Evolutionary conservation across 2,329 filamentous ascomycete species (phyloP), one percentile per base, ranked within the genome.

Genomic region (Stemphylium beticola): DNA sequence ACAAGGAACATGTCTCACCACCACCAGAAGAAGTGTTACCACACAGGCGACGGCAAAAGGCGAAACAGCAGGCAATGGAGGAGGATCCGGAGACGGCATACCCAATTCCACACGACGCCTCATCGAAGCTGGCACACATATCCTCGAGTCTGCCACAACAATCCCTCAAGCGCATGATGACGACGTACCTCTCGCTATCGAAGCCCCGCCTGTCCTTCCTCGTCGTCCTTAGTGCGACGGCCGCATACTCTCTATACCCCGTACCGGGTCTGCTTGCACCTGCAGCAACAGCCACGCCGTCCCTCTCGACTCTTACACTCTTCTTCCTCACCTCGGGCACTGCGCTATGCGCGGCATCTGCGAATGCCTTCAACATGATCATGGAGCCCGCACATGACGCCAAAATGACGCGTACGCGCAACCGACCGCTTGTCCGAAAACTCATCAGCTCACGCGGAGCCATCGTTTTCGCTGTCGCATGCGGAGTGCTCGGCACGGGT

Each of bases 321-420:
- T 82, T 96, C 46, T 98, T 96, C 80, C 86, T 99, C 46, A 96
- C 93, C 0, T 86, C 86, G 4, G 93, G 95, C 55, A 98, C 95
- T 0, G 87, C 93, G 4, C 83, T 97, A 17, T 95, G 91, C 74
- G 90, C 87, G n/a, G 92, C 93, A 38, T 91, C 90, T 55, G 95
- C 95, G 38, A 99, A 99, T 74, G 86, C 95, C 1, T 82, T 98
- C 62, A 99, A 99, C 77, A 99, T 99, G 95, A 86, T 97, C 54
- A 92, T 97, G 77, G 95, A 99, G 77, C 90, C 88, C 9, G 83
- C 87, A 55, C 93, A 93, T 71, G 95, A 99, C 75, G 91, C 92
- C 40, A 87, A 90, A 68, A 99, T 99, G 95, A 87, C 85, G 32
- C 87, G 95, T n/a, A 99, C 95, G 2, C 85, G 91, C 24, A 97